These are phyloP conservation scores for Sarocladium brachiariae DNA, from an alignment of 2,329 filamentous ascomycete species.

Conservation along the genomic window DNA sequence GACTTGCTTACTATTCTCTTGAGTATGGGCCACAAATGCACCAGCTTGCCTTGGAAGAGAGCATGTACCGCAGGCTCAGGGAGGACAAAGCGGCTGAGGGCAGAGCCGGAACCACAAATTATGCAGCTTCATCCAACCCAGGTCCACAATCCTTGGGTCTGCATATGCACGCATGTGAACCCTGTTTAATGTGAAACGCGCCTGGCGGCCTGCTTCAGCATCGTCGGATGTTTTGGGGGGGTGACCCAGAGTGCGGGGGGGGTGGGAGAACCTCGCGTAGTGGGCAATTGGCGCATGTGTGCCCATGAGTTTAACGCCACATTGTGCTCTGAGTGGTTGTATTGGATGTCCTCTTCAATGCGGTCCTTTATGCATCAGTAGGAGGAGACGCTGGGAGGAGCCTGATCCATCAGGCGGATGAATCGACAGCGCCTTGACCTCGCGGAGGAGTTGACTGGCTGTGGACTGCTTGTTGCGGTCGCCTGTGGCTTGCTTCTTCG, in stretches of 20 bases:
- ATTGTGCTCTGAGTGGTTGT: constrained; percentile 1
- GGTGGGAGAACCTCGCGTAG: not conserved
- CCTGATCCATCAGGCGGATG: not conserved
- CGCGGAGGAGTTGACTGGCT: not conserved
- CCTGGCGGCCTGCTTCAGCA: constrained; percentile 14
- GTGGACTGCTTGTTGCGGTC: not conserved
- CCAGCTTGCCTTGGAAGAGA: not conserved
- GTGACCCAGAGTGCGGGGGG: not conserved
- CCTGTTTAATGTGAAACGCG: constrained; percentile 15
- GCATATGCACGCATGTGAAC: constrained; percentile 6
- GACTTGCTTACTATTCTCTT: not conserved
- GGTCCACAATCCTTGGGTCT: not conserved
- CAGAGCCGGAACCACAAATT: not conserved
- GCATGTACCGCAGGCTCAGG: too few species aligned
- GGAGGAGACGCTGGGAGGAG: not conserved
- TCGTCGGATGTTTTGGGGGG: constrained; percentile 4
- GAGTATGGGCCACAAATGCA: too few species aligned
- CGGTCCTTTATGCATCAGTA: not conserved
- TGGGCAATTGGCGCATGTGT: not conserved
- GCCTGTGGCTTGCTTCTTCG: not conserved
- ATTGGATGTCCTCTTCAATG: not conserved
- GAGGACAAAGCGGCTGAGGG: not conserved
- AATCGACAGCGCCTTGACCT: not conserved
- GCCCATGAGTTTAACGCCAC: constrained; percentile 3
- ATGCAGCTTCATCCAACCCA: not conserved